These are phyloP conservation scores for Sapria himalayana DNA, from an alignment of 345 rosid genomes.

Conservation along the genomic window DNA sequence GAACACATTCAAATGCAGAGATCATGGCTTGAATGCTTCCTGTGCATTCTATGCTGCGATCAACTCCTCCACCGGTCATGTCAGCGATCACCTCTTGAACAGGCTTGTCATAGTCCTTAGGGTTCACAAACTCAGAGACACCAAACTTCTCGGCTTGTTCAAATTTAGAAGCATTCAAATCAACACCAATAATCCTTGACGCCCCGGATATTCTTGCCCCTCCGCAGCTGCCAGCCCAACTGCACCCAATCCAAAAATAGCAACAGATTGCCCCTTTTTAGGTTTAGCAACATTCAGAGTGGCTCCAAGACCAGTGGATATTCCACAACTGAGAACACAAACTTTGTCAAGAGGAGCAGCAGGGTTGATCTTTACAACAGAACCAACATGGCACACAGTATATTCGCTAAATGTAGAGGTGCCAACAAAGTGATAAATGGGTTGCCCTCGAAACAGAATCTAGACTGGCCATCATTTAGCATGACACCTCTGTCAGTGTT, in stretches of 20 bases:
- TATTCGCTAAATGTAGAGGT: conserved; percentile 24
- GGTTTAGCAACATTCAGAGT: conserved; percentile 25
- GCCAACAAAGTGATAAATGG: conserved; percentile 19
- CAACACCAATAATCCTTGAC: conserved; percentile 20
- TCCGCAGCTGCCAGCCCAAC: conserved; percentile 29
- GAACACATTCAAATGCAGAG: conserved; percentile 77
- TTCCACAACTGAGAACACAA: conserved; percentile 25
- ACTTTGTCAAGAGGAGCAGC: conserved; percentile 28
- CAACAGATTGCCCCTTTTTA: conserved; percentile 14
- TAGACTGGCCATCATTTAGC: conserved; percentile 15
- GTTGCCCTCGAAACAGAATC: conserved; percentile 19
- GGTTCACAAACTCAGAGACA: conserved; percentile 23
- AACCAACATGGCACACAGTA: conserved; percentile 21
- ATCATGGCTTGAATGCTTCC: conserved; percentile 57
- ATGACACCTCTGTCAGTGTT: conserved; percentile 18
- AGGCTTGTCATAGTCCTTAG: conserved; percentile 18
- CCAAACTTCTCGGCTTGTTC: conserved; percentile 27
- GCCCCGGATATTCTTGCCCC: conserved; percentile 21
- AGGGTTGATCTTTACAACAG: conserved; percentile 28
- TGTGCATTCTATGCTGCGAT: conserved; percentile 61
- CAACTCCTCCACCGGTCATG: conserved; percentile 67
- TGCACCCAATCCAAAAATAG: conserved; percentile 22
- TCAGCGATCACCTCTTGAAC: conserved; percentile 50
- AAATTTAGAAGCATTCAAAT: conserved; percentile 17
- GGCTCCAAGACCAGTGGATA: conserved; percentile 28